Conservation (phyloP, 345 rosid species). For the Raphanus sativus region DNA sequence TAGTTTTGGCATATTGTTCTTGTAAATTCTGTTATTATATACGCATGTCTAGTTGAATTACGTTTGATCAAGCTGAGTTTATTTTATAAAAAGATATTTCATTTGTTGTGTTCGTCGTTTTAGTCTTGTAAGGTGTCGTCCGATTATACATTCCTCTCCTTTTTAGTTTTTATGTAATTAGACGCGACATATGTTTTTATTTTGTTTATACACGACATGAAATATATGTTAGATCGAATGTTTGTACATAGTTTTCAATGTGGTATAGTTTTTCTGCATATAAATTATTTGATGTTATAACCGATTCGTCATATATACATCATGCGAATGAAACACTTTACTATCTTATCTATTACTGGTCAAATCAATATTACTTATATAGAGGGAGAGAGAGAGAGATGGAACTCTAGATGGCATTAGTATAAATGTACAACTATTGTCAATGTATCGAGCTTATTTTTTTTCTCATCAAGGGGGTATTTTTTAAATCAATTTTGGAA, state of each 20-base stretch:
- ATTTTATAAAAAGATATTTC: neutral
- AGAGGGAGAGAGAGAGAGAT: neutral
- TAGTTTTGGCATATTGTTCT: slow-evolving; percentile 3
- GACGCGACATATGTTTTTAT: neutral
- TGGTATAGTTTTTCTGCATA: neutral
- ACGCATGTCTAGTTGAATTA: slow-evolving; percentile 11
- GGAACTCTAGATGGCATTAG: neutral
- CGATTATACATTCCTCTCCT: neutral
- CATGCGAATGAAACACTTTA: neutral
- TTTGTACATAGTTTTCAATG: neutral
- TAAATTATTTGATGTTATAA: neutral
- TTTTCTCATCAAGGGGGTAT: too few relatives aligned
- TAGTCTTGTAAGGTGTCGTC: slow-evolving; percentile 9
- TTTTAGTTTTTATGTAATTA: slow-evolving; percentile 25
- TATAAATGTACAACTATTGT: too few relatives aligned
- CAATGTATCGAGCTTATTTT: too few relatives aligned
- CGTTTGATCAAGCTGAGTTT: slow-evolving; percentile 6
- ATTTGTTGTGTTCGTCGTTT: slow-evolving; percentile 23
- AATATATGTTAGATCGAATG: neutral
- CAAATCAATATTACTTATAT: neutral
- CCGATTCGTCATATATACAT: neutral
- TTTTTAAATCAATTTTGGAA: too few relatives aligned
- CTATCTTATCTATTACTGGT: neutral
- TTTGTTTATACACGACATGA: slow-evolving; percentile 8
- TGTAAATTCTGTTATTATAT: slow-evolving; percentile 9